Percentiles rank a stretch among this genome's conserved stretches.
Evolutionary conservation across 169 alveolate species (phyloP).

Genomic region (Plasmodium knowlesi): DNA sequence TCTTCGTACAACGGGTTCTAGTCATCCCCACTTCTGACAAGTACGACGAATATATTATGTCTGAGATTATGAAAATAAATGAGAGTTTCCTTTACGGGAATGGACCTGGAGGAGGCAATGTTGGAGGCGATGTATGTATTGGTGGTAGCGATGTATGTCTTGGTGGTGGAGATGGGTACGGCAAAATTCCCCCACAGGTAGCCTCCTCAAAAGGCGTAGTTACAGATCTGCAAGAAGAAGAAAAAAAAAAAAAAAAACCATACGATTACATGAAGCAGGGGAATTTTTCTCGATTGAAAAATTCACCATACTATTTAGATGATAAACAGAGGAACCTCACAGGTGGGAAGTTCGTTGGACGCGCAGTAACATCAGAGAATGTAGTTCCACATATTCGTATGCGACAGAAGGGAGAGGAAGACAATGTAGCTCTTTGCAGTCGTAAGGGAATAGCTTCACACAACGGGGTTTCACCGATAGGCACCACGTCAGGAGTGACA

Average conservation of each 20-base stretch:
- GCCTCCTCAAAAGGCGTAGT: background rate
- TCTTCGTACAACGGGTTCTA: constrained; percentile 68
- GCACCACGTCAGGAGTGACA: background rate
- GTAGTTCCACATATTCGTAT: background rate
- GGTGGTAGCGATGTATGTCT: background rate
- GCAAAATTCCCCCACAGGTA: background rate
- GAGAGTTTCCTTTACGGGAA: constrained; percentile 33
- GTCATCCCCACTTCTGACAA: constrained; percentile 41
- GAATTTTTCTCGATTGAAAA: background rate
- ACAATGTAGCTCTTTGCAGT: background rate
- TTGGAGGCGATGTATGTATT: background rate
- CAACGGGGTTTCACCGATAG: background rate
- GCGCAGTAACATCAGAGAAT: background rate
- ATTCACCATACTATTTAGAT: constrained; percentile 13
- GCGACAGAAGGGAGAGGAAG: background rate
- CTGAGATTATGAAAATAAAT: constrained; percentile 43
- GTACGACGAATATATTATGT: constrained; percentile 57
- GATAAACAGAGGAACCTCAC: background rate
- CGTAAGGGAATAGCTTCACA: background rate
- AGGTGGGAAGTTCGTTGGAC: background rate
- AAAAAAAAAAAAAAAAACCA: background rate
- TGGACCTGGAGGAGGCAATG: background rate
- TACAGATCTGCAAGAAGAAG: background rate
- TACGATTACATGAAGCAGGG: background rate
- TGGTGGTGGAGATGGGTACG: background rate